Evolutionary conservation across 495 filamentous ascomycete genomes (phyloP), one percentile per base, ranked within the genome.

Genomic region (Venustampulla echinocandica): DNA sequence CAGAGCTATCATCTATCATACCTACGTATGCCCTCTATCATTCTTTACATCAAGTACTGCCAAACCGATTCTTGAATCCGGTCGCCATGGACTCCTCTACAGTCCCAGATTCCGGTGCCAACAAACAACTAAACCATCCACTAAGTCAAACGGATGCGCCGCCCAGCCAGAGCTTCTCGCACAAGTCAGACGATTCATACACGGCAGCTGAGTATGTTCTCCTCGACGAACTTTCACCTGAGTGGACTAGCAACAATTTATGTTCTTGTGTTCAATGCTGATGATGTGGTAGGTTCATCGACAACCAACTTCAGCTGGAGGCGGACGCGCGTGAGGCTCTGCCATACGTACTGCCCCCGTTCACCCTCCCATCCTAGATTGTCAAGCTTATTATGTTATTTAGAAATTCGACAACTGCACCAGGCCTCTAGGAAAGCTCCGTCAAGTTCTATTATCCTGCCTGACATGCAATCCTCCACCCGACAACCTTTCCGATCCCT

Each of bases 391-490:
- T 32, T 56, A 39, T n/a, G 50, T 35, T 56, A 11, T 35, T 3
- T 24, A 90, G 85, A 84, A 87, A 54, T 95, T 99, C 59, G 85
- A 94, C 53, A 80, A 82, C 19, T 99, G 92, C 69, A 95, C 92
- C 34, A 79, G 88, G 55, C 77, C 79, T 22, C 77, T 97, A 47
- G 92, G 92, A 2, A 73, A 88, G 2, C 73, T 97, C 18, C 84
- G 89, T 18, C 92, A 98, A 63, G 78, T 63, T 24, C 75, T 96
- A 19, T 98, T 90, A 56, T 81, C 90, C 37, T 97, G 92, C 52
- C 66, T 95, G 28, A 95, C 92, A 36, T 97, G 92, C 71, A 90
- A 88, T 52, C 88, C 92, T 23, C 80, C 86, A 15, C 80, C 85
- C 10, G 44, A 67, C 3, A 70, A 77, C 32, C 55, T 73, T 3